Base-by-base conservation (phyloP, 2,329 filamentous ascomycete genomes). In the Berkeleyomyces rouxiae region DNA sequence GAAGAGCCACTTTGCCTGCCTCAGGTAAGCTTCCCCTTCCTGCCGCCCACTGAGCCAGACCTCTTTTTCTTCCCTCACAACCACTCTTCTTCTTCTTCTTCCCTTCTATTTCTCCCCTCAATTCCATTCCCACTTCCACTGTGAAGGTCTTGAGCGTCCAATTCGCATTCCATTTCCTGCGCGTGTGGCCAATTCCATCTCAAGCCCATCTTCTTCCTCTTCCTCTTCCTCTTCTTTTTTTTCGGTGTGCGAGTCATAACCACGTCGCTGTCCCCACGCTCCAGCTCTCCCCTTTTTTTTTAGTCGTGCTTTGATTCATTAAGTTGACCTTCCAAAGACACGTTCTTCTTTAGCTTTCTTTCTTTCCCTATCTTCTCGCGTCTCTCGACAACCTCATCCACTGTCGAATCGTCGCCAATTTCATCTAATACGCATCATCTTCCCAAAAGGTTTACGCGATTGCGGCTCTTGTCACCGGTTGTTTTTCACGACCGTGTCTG, bases 281-380 rank as follows among this genome's bases (percentile, higher is more conserved):
- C 23, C n/a, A n/a, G 13, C 49, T 55, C 33, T 55, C 58, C 44
- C 47, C 59, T 66, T 66, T 63, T 65, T 51, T 59, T 59, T 61
- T 59, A 59, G 60, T 63, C 31, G 58, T 66, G 59, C 61, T 64
- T 55, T 47, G 64, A 59, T 59, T 59, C 58, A 59, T 59, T 59
- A 44, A 59, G 47, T 59, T 59, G 58, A 59, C 23, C 43, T 59
- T 43, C 58, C 58, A 59, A 59, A 59, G 58, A 59, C 58, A 59
- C 58, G 58, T 59, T 13, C 58, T 37, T 42, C 10, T 33, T 37
- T 47, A 46, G 23, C n/a, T 59, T 47, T 59, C 47, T 42, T 59
- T 37, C 42, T 11, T 42, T 37, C 7, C 44, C 7, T 58, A 31
- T 33, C 13, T 33, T n/a, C 42, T 16, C 43, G 58, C 58, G 31